Evolutionary conservation across 768 basidiomycete species (phyloP), one percentile per base, ranked within the genome.

Genomic region (Fistulinella prunicolor): DNA sequence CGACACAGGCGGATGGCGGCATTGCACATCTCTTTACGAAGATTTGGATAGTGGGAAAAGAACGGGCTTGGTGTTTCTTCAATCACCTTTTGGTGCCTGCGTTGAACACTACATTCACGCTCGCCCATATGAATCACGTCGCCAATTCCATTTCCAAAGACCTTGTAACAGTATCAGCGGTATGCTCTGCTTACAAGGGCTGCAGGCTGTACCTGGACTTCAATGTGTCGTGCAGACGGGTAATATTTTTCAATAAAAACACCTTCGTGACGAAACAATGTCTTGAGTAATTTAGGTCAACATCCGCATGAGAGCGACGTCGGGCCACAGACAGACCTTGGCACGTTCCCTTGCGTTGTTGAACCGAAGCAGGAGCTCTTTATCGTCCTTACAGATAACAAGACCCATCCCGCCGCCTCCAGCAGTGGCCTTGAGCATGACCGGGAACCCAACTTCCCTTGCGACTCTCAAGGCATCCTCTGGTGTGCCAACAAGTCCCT

Each of bases 401-500:
- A 86, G 74, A 4, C 83, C 84, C 76, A 83, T 80, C 0, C 85
- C 85, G 3, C 85, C 84, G 1, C 85, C 85, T 3, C 83, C 85
- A 0, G 80, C 81, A 1, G 81, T 83, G 1, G 83, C 79, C 61
- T 85, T 86, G 53, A 86, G 60, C 61, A 85, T 78, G 5, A 87
- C 71, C 0, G 85, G 85, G 53, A 71, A 84, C 0, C 81, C 81
- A 20, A 82, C 68, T 4, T 51, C 48, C 9, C 49, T 53, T 10
- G 79, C 78, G 2, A 72, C 59, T 14, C 54, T 48, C 9, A 73
- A 41, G 0, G 77, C 80, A 1, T 76, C 77, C 7, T 71, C 71
- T 0, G 63, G 61, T 8, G 69, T 67, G 2, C 28, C 32, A 1
- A 82, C 61, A 20, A 85, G 66, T 4, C 74, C 75, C 2, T 75